phyloP scores from a whole-genome alignment of 2,329 filamentous ascomycete genomes.

The Pseudogymnoascus sp. region DNA sequence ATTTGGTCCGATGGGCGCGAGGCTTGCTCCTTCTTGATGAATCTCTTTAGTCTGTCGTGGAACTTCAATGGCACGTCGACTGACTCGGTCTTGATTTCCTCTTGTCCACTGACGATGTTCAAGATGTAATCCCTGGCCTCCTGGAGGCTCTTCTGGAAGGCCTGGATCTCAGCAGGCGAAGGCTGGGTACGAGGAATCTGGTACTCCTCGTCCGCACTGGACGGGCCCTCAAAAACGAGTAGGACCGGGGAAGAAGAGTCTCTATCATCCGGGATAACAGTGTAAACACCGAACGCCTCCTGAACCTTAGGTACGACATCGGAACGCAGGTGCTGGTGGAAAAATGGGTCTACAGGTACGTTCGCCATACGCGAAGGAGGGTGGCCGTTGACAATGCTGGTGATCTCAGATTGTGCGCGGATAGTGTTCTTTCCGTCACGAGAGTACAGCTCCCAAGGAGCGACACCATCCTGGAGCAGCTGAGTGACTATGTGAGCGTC shows the following conservation, averaged over 20 bases:
- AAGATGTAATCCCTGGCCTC: constrained; percentile 53
- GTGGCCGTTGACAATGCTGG: constrained; percentile 64
- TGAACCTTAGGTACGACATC: constrained; percentile 59
- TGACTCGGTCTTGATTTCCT: constrained; percentile 42
- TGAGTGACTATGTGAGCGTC: constrained; percentile 84
- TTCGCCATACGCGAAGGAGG: constrained; percentile 65
- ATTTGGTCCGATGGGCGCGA: constrained; percentile 51
- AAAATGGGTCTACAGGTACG: constrained; percentile 69
- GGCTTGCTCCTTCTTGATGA: constrained; percentile 60
- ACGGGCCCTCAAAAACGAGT: constrained; percentile 67
- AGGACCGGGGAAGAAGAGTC: constrained; percentile 58
- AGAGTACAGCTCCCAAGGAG: constrained; percentile 83
- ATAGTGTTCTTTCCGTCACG: constrained; percentile 77
- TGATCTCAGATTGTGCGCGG: constrained; percentile 68
- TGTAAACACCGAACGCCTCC: constrained; percentile 63
- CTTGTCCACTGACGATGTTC: constrained; percentile 53
- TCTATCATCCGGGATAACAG: constrained; percentile 61
- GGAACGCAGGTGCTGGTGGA: constrained; percentile 64
- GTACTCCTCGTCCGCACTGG: constrained; percentile 41
- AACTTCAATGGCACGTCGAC: constrained; percentile 58
- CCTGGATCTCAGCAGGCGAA: constrained; percentile 40
- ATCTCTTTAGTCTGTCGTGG: constrained; percentile 56
- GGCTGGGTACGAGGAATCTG: constrained; percentile 50
- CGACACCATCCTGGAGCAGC: constrained; percentile 59
- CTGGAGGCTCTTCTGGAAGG: constrained; percentile 49